Evolutionary conservation across 176 grass and related monocot species (phyloP), one percentile per base, ranked within the genome.

Genomic region (Saccharum officinarum): DNA sequence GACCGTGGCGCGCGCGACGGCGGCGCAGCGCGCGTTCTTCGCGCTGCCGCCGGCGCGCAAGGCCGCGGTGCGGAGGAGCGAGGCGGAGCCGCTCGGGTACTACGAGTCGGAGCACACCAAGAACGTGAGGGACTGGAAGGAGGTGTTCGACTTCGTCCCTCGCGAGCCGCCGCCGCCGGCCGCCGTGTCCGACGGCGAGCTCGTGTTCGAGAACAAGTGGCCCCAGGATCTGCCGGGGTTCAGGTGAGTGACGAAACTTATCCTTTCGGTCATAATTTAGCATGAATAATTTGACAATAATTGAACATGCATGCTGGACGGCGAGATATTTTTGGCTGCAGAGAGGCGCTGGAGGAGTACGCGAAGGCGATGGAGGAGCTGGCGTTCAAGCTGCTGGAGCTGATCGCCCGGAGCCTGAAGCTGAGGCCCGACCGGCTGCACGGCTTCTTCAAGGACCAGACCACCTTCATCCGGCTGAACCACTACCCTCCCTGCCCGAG

Each of bases 121-220:
- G 84, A 98, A 98, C 83, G 92, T 98, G 3, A 77, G 95, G 89
- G 95, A 98, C 78, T 98, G 95, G 95, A 98, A 98, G 89, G 95
- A 98, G 89, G 95, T 95, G 61, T 92, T 90, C 76, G 95, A 98
- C 62, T 33, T 98, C 41, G 55, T 93, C 10, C 85, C 91, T 0
- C 66, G 55, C 8, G 68, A 93, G 20, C 82, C 55, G 3, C 42
- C 69, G 75, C 41, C 25, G 34, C 71, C 59, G 3, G 55, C 55
- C 0, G 55, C 55, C 14, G 33, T 60, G 38, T 28, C 71, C 55
- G 87, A 80, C 17, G 85, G 80, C 33, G 77, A 63, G 52, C 72
- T 93, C n/a, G 85, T 87, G 82, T 75, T 95, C 30, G 39, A 33
- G 41, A 98, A 98, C 87, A 95, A 78, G 85, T 98, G 92, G 91